Base-by-base conservation (phyloP, 1,284 basidiomycete species). In the Malassezia psittaci region DNA sequence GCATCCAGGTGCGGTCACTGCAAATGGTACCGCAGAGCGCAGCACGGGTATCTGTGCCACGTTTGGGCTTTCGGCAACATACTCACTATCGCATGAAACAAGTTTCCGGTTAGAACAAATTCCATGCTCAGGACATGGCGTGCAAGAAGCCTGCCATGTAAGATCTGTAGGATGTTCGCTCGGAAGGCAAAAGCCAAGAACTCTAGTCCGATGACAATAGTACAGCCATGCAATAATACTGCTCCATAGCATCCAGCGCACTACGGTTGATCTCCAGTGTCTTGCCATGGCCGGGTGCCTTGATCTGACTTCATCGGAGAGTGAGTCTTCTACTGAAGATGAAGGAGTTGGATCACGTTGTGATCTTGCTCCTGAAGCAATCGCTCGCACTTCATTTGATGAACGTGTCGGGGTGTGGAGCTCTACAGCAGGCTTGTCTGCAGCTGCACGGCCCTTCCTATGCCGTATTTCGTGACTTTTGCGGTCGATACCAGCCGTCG, bases 91-190 rank as follows among this genome's bases (percentile, higher is more conserved):
- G 51, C 71, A 74, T 12, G 57, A 51, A 10, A 45, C 24, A 2
- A 71, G 54, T 15, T 49, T 47, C 32, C 69, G 65, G 35, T 54
- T 43, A 1, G 44, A 42, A 48, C 71, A 74, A 1, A 50, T 29
- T 15, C 64, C 70, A 45, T 71, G 65, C 3, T 62, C 18, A 1
- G 71, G 69, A 32, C 71, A 74, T 0, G 60, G 65, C 10, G 67
- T 61, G 54, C 71, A 74, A 13, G 7, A 12, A 1, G 51, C 51
- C 34, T 18, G 18, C 5, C 16, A 18, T 9, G 57, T 59, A 5
- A 52, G 61, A 40, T 66, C 63, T 29, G 24, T 29, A 7, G 24
- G 24, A 29, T 29, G 3, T 7, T 29, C 24, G 24, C 24, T 29
- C 24, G 24, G 24, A 7, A 29, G 24, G 53, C 71, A 74, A 50